Evolutionary conservation across 192 early-diverging fungal species (phyloP).

Genomic region (Coemansia sp.): DNA sequence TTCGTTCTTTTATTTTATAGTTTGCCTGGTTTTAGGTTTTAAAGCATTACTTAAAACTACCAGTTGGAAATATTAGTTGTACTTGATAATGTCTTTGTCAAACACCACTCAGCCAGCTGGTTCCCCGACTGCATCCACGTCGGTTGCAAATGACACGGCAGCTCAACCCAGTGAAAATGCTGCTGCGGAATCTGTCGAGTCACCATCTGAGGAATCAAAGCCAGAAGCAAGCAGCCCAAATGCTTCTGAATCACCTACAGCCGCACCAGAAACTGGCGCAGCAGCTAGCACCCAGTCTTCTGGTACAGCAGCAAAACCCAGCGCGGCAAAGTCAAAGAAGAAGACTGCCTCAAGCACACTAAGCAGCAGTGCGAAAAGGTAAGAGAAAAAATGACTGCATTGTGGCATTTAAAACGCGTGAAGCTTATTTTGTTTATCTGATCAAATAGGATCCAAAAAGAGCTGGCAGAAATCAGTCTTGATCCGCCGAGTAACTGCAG

Average conservation of each 20-base stretch:
- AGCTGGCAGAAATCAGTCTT: constrained; percentile 93
- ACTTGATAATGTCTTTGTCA: constrained; percentile 20
- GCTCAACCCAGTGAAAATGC: neutral
- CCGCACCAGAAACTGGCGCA: constrained; percentile 4
- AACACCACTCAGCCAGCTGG: constrained; percentile 9
- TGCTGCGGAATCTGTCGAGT: neutral
- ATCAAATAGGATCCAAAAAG: constrained; percentile 82
- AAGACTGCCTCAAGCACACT: constrained; percentile 44
- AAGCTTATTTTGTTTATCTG: constrained; percentile 6
- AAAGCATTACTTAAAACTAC: neutral
- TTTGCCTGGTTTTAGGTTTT: neutral
- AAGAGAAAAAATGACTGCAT: constrained; percentile 8
- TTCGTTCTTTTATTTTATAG: neutral
- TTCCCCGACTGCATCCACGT: constrained; percentile 7
- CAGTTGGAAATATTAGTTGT: neutral
- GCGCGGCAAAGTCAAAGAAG: constrained; percentile 27
- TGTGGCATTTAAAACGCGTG: constrained; percentile 2
- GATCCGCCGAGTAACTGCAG: constrained; percentile 94
- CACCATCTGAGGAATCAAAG: neutral
- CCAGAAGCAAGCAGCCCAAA: neutral
- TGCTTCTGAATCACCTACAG: constrained; percentile 6
- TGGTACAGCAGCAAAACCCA: constrained; percentile 9
- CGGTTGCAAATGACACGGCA: neutral
- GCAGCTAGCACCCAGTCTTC: neutral
- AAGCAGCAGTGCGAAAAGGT: constrained; percentile 65